Percentiles rank a stretch among this genome's conserved stretches.
Conservation (phyloP, 1,284 basidiomycete genomes). For the Papiliotrema flavescens region DNA sequence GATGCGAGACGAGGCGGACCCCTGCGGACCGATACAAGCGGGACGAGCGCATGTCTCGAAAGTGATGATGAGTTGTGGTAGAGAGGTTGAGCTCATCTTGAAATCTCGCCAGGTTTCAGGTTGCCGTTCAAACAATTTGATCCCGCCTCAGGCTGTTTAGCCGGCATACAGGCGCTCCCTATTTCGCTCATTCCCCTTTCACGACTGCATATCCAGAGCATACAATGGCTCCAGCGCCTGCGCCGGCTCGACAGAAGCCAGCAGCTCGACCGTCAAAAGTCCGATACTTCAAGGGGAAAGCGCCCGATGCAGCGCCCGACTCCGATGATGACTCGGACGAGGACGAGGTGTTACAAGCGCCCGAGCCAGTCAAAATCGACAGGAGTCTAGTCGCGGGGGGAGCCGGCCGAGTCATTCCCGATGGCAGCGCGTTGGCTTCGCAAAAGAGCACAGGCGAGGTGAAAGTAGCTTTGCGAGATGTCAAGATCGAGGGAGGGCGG, state of each 20-base stretch:
- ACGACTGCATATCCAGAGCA: background rate
- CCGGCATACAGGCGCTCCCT: too few relatives aligned
- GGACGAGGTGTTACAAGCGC: conserved; percentile 8
- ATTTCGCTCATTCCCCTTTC: too few relatives aligned
- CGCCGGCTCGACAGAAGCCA: conserved; percentile 2
- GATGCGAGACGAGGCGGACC: too few relatives aligned
- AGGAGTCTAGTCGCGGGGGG: conserved; percentile 43
- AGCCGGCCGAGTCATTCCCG: conserved; percentile 38
- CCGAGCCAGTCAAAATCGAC: conserved; percentile 16
- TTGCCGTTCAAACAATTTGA: background rate
- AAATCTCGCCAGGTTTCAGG: background rate
- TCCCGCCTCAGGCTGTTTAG: background rate
- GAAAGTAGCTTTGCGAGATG: conserved; percentile 35
- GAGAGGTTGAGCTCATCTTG: background rate
- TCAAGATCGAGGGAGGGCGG: conserved; percentile 37
- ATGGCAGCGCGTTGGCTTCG: conserved; percentile 6
- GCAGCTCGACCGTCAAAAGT: conserved; percentile 23
- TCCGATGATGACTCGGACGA: conserved; percentile 31
- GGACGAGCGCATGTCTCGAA: too few relatives aligned
- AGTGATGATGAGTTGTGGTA: too few relatives aligned
- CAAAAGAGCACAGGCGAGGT: conserved; percentile 10
- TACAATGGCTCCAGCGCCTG: conserved; percentile 8
- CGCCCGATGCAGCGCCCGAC: conserved; percentile 28
- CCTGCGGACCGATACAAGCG: too few relatives aligned
- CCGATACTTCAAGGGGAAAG: conserved; percentile 45